These are phyloP conservation scores for Rhododendron vialii DNA, from an alignment of 148 eudicot genomes.

Conservation along the genomic window DNA sequence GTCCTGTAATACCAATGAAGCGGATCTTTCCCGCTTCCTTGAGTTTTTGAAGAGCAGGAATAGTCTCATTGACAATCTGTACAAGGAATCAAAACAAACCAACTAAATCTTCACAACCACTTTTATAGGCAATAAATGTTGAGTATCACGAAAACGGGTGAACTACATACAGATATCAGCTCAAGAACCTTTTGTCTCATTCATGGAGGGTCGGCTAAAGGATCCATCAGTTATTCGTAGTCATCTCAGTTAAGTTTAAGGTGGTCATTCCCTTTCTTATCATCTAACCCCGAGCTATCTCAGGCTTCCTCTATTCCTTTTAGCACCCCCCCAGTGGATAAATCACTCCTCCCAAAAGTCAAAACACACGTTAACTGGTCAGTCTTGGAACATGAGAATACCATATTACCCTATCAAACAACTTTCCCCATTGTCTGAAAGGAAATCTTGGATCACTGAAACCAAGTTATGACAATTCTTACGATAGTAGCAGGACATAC, in stretches of 20 bases:
- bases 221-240: neutral
- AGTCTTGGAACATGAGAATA: neutral
- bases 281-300: neutral
- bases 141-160: neutral
- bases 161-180: neutral
- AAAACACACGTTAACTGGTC: neutral
- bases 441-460: neutral
- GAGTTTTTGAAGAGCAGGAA: constrained; percentile 91
- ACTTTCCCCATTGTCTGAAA: neutral
- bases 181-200: neutral
- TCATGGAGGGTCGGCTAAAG: neutral
- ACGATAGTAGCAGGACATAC: neutral
- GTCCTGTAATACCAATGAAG: constrained; percentile 95
- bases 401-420: neutral
- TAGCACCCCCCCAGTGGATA: neutral
- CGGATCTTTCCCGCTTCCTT: constrained; percentile 83
- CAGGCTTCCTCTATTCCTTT: neutral
- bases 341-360: neutral
- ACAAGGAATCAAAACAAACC: constrained; percentile 6
- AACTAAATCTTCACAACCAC: constrained; percentile 6
- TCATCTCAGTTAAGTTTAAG: neutral
- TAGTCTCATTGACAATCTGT: constrained; percentile 88
- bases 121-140: neutral
- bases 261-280: neutral
- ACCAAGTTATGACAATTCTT: neutral